Evolutionary conservation across 345 rosid genomes (phyloP).

Genomic region (Moringa oleifera): DNA sequence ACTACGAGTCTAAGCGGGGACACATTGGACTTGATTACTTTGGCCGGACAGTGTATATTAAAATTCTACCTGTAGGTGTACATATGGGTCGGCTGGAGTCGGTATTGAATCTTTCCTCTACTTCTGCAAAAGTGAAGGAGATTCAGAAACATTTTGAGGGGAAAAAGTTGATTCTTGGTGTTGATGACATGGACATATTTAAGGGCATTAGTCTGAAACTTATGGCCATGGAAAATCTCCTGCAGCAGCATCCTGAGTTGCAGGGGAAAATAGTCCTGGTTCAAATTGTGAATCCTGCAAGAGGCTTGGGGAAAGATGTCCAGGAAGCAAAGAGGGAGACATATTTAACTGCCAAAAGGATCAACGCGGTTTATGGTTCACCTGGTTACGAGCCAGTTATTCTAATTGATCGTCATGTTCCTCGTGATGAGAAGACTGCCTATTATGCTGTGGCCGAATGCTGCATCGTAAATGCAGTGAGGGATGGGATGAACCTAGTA

Average conservation of each 20-base stretch:
- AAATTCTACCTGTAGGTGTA: conserved; percentile 70
- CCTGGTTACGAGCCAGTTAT: conserved; percentile 57
- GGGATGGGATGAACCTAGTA: conserved; percentile 87
- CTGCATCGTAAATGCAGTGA: conserved; percentile 75
- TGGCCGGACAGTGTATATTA: conserved; percentile 70
- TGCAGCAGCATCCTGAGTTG: conserved; percentile 47
- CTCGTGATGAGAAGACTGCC: conserved; percentile 74
- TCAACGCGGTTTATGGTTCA: conserved; percentile 56
- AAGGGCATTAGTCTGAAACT: conserved; percentile 76
- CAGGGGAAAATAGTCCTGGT: conserved; percentile 65
- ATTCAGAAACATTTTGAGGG: conserved; percentile 54
- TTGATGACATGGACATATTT: conserved; percentile 84
- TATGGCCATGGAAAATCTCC: conserved; percentile 62
- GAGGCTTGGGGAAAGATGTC: conserved; percentile 67
- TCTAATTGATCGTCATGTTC: conserved; percentile 63
- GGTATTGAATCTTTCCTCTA: conserved; percentile 52
- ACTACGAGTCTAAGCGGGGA: conserved; percentile 79
- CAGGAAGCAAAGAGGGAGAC: conserved; percentile 70
- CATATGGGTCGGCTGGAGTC: conserved; percentile 74
- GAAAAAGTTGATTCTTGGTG: conserved; percentile 61
- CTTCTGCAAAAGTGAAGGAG: conserved; percentile 55
- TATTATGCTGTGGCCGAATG: conserved; percentile 77
- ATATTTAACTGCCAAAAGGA: conserved; percentile 50
- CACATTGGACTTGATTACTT: conserved; percentile 82
- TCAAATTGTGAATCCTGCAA: conserved; percentile 78